phyloP scores from a whole-genome alignment of 352 stramenopile genomes.

The Plasmopara viticola region DNA sequence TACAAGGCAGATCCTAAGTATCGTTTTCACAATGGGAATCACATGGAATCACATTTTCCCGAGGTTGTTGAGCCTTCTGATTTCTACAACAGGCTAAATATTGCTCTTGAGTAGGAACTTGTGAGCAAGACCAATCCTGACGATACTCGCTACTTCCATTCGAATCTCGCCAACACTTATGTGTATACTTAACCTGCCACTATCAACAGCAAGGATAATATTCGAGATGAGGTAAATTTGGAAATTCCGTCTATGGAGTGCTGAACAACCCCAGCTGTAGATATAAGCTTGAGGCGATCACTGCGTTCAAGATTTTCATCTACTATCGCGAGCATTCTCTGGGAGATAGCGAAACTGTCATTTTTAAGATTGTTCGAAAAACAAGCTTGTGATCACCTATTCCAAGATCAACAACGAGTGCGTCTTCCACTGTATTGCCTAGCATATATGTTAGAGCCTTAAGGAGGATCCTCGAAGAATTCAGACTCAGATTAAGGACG shows the following conservation, averaged over 20 bases:
- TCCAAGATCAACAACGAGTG: neutral
- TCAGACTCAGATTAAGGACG: neutral
- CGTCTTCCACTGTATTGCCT: neutral
- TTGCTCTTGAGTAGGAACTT: neutral
- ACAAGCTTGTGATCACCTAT: neutral
- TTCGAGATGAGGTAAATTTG: neutral
- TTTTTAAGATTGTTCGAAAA: neutral
- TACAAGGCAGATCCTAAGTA: neutral
- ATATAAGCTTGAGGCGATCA: neutral
- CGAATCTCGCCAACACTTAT: neutral
- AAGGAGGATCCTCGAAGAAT: neutral
- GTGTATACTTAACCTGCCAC: neutral
- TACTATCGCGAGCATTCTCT: neutral
- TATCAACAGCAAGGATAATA: neutral
- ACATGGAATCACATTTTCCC: neutral
- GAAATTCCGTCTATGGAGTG: neutral
- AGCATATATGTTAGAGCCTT: neutral
- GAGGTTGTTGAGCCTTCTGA: neutral
- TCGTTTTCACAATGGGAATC: neutral
- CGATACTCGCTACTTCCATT: neutral
- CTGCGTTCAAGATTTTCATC: neutral
- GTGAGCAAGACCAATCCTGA: neutral
- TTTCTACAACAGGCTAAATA: too few relatives aligned
- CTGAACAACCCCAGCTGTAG: neutral
- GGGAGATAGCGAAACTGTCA: too few relatives aligned